Evolutionary conservation across 2,329 filamentous ascomycete species (phyloP).

Genomic region (Cadophora sp.): DNA sequence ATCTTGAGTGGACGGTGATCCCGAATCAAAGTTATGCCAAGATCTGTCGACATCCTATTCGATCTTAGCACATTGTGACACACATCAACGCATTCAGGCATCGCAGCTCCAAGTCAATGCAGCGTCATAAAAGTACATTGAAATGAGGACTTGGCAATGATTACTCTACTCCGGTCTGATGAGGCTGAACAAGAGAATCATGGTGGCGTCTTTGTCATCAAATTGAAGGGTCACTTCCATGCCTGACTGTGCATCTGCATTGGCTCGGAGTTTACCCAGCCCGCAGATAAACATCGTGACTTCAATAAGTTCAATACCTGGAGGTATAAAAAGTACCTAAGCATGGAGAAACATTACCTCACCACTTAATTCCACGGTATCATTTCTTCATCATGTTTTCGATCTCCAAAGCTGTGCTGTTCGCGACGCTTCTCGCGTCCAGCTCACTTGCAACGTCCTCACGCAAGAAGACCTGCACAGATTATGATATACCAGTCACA

Average conservation of each 20-base stretch:
- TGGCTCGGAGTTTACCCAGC: neutral
- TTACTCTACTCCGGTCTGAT: neutral
- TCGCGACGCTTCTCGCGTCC: neutral
- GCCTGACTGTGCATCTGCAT: conserved; percentile 3
- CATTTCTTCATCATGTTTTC: neutral
- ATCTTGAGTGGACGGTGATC: neutral
- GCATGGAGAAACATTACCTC: neutral
- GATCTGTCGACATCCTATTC: conserved; percentile 8
- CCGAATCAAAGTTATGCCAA: neutral
- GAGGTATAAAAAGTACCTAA: neutral
- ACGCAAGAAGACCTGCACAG: conserved; percentile 6
- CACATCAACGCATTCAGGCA: neutral
- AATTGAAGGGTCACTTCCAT: neutral
- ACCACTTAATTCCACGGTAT: neutral
- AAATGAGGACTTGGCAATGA: neutral
- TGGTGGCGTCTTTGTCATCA: conserved; percentile 10
- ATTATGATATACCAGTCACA: conserved; percentile 14
- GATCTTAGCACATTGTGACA: neutral
- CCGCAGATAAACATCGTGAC: neutral
- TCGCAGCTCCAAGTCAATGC: neutral
- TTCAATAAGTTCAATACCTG: neutral
- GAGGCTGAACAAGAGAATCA: neutral
- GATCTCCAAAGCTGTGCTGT: neutral
- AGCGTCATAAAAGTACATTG: no score
- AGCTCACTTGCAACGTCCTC: neutral